Evolutionary conservation across 257 asterid species (phyloP).

Genomic region (Solanum tarijense): DNA sequence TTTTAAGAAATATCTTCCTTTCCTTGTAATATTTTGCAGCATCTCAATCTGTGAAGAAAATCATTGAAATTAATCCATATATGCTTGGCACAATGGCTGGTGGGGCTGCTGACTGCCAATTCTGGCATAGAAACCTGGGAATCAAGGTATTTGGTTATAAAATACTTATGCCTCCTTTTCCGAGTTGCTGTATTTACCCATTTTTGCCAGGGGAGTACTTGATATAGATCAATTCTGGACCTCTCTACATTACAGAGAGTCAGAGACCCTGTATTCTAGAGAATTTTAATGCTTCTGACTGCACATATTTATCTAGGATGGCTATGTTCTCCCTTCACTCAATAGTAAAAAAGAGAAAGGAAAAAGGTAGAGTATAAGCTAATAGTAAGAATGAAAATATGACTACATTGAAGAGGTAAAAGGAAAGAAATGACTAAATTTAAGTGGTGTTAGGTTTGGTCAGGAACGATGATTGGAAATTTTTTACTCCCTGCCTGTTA

Average conservation of each 20-base stretch:
- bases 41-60: constrained; percentile 83
- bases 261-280: neutral
- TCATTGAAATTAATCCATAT: constrained; percentile 79
- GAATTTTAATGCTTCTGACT: neutral
- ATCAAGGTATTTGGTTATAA: constrained; percentile 39
- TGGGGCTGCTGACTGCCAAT: constrained; percentile 92
- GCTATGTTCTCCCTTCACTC: neutral
- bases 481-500: neutral
- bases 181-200: neutral
- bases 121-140: constrained; percentile 84
- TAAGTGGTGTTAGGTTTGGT: neutral
- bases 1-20: neutral
- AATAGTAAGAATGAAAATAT: neutral
- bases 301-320: neutral
- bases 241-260: neutral
- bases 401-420: neutral
- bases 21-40: constrained; percentile 31
- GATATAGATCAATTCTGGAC: neutral
- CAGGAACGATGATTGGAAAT: neutral
- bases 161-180: neutral
- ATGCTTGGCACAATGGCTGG: constrained; percentile 98
- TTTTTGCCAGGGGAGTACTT: neutral
- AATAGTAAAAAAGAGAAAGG: neutral
- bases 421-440: neutral
- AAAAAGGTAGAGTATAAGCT: neutral